phyloP scores from a whole-genome alignment of 106 monocot genomes.

The Gastrodia elata region DNA sequence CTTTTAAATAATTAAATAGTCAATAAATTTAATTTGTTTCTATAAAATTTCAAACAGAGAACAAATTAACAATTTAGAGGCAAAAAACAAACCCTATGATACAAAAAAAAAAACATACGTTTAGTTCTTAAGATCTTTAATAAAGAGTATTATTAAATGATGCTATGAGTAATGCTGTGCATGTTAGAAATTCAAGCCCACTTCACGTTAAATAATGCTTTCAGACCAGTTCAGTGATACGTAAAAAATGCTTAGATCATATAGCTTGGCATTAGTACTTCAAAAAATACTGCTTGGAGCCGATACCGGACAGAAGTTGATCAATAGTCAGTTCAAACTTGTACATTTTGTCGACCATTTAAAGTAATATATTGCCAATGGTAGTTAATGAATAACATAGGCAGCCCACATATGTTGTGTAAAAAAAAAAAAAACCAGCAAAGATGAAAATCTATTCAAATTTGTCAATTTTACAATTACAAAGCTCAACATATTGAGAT shows the following conservation, averaged over 20 bases:
- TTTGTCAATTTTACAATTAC: neutral
- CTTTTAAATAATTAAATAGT: neutral
- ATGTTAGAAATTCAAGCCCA: neutral
- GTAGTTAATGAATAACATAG: neutral
- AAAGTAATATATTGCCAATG: neutral
- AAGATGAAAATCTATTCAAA: neutral
- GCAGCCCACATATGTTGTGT: neutral
- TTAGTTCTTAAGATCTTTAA: too few species aligned
- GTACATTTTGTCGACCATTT: neutral
- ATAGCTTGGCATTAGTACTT: neutral
- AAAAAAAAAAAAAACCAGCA: neutral
- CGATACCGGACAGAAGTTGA: neutral
- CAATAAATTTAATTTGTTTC: too few species aligned
- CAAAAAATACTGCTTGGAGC: neutral
- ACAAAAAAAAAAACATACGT: too few species aligned
- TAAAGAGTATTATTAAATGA: neutral
- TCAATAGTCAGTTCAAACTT: neutral
- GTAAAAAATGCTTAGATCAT: neutral
- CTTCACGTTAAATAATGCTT: neutral
- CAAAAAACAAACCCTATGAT: too few species aligned
- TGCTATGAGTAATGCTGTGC: neutral
- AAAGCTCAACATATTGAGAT: neutral
- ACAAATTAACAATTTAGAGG: too few species aligned
- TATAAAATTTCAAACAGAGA: neutral
- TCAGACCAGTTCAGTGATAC: too few species aligned